These are phyloP conservation scores for Neofusicoccum laricinum DNA, from an alignment of 2,329 filamentous ascomycete genomes.

Conservation along the genomic window DNA sequence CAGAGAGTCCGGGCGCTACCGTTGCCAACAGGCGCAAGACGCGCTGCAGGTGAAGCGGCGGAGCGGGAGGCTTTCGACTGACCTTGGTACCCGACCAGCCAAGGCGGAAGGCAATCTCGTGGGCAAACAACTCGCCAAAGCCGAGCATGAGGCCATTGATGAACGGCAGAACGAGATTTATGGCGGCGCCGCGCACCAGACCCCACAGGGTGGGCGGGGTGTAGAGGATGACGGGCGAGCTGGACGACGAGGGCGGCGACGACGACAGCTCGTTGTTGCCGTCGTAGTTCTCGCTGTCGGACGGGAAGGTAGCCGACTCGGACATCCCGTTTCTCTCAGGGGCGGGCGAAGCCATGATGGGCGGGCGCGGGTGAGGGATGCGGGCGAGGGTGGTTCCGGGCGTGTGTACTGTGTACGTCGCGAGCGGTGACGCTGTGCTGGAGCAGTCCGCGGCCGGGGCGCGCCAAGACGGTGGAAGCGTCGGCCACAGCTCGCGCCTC, in stretches of 20 bases:
- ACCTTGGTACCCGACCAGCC: slow-evolving; percentile 96
- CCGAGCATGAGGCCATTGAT: slow-evolving; percentile 98
- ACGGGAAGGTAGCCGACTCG: slow-evolving; percentile 72
- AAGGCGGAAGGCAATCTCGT: slow-evolving; percentile 88
- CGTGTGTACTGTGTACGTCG: background rate
- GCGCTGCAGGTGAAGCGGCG: background rate
- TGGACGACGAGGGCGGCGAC: slow-evolving; percentile 58
- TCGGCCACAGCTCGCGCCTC: background rate
- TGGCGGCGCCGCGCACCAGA: slow-evolving; percentile 80
- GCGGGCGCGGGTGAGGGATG: background rate
- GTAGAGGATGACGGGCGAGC: slow-evolving; percentile 77
- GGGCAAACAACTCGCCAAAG: slow-evolving; percentile 93
- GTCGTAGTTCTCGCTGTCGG: slow-evolving; percentile 81
- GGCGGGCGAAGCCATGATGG: slow-evolving; percentile 15
- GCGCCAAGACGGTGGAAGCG: background rate
- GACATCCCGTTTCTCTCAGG: slow-evolving; percentile 45
- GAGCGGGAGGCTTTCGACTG: background rate
- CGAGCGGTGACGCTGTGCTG: background rate
- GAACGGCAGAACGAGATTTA: slow-evolving; percentile 93
- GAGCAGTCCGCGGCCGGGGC: background rate
- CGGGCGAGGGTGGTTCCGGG: background rate
- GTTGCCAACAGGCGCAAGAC: background rate
- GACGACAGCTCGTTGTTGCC: slow-evolving; percentile 59
- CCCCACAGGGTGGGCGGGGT: slow-evolving; percentile 84
- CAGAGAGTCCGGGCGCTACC: background rate